Evolutionary conservation across 208 protist species (phyloP).

Genomic region (Blastocrithidia nonstop): DNA sequence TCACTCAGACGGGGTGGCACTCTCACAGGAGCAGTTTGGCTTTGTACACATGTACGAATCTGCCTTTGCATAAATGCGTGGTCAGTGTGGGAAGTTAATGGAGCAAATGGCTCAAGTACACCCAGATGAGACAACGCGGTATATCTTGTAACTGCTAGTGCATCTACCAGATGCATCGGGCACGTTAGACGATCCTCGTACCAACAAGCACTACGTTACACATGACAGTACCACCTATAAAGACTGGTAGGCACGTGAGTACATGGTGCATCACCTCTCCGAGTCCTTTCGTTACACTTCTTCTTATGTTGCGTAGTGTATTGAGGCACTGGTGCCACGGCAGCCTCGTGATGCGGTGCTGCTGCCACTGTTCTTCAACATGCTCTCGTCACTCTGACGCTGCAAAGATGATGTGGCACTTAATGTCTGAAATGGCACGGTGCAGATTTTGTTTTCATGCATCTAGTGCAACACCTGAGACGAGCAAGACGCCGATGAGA

Average conservation of each 20-base stretch:
- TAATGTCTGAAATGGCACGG: constrained; percentile 47
- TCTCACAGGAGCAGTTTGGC: constrained; percentile 51
- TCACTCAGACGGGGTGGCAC: constrained; percentile 13
- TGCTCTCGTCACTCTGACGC: constrained; percentile 62
- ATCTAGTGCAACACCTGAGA: constrained; percentile 6
- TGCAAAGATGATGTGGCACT: constrained; percentile 19
- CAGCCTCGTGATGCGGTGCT: constrained; percentile 57
- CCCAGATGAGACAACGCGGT: constrained; percentile 33
- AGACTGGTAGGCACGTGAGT: constrained; percentile 52
- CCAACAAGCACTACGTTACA: constrained; percentile 37
- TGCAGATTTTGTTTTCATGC: constrained; percentile 35
- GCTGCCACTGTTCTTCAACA: constrained; percentile 64
- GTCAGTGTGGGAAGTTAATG: constrained; percentile 19
- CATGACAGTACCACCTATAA: constrained; percentile 53
- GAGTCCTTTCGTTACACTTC: constrained; percentile 31
- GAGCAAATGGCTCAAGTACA: constrained; percentile 17
- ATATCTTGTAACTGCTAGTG: constrained; percentile 17
- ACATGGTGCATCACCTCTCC: constrained; percentile 52
- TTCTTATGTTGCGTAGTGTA: constrained; percentile 21
- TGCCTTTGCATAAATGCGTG: constrained; percentile 46
- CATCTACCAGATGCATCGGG: constrained; percentile 28
- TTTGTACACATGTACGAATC: constrained; percentile 28
- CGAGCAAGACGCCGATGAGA: background rate
- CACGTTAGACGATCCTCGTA: constrained; percentile 35
- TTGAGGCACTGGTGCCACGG: constrained; percentile 17